Percentiles rank a stretch among this genome's conserved stretches.
phyloP scores from a whole-genome alignment of 2,329 filamentous ascomycete species.

The Talaromyces sp. region DNA sequence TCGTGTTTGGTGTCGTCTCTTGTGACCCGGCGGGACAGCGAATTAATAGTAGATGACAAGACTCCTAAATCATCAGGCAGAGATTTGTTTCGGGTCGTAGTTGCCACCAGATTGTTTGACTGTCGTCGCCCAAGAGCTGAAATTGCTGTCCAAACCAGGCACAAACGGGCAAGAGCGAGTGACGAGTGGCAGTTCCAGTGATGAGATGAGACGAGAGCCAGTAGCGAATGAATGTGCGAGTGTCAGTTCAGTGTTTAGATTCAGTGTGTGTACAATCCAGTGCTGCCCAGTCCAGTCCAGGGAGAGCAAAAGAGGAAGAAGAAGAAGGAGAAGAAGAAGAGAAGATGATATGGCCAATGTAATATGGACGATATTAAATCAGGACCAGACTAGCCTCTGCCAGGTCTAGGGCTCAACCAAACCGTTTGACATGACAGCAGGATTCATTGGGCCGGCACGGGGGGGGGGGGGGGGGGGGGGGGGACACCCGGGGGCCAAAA shows the following conservation, averaged over 20 bases:
- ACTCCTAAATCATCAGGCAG: neutral
- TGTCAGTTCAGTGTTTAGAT: no score
- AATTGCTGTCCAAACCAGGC: neutral
- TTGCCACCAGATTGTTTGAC: no score
- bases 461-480: no score
- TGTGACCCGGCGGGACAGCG: neutral
- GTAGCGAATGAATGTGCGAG: no score
- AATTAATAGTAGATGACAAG: neutral
- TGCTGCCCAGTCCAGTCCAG: no score
- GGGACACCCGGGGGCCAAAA: no score
- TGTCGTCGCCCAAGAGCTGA: neutral
- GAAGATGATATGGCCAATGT: neutral
- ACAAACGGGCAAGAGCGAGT: no score
- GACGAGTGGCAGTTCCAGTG: no score
- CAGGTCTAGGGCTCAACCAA: neutral
- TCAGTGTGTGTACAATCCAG: no score
- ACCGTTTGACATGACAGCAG: neutral
- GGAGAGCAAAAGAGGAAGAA: no score
- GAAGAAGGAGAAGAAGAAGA: neutral
- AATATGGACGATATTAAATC: neutral
- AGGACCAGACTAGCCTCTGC: neutral
- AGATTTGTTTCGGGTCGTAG: neutral
- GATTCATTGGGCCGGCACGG: neutral
- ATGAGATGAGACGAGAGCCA: neutral
- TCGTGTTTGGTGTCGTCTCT: neutral